Base-by-base conservation (phyloP, 176 grass and related monocot species). In the Hyparrhenia diplandra region DNA sequence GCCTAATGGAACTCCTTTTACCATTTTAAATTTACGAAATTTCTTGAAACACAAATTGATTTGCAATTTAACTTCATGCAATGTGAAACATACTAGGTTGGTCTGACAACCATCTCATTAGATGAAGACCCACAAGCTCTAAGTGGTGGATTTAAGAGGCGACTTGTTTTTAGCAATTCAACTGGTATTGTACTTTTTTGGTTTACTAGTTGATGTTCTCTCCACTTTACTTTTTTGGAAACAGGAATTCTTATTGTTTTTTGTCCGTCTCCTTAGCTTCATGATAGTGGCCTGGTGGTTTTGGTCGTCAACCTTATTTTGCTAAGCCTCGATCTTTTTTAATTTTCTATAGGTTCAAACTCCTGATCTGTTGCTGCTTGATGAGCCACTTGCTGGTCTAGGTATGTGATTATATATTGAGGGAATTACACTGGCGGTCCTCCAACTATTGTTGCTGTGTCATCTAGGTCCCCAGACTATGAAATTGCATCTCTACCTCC, bases 121-220 rank as follows among this genome's bases (percentile, higher is more conserved):
- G 92, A 95, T 86, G 82, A 93, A 68, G 76, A 98, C 49, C 96
- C 90, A 23, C 84, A 92, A 46, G 71, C 92, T 84, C 80, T 95
- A 61, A 93, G 90, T 86, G 90, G 96, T 91, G 92, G 96, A 41
- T 95, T 91, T 78, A 95, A 98, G 64, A 82, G 87, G 13, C 82
- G 88, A 30, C 92, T 98, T 86, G 92, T n/a, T 92, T 73, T 82
- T 95, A 35, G 92, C 96, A 73, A 89, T 95, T 89, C 92, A 98
- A 62, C 81, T 98, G 82, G 92, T 98, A 89, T 57, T 88, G 8
- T 60, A 51, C 81, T 28, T 59, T 43, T 18, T 45, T 75, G 11
- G 1, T 24, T 58, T 87, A 20, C 73, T 61, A 64, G 16, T 49
- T 57, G 5, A 66, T 81, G 20, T 12, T 55, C 13, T 80, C 5